These are phyloP conservation scores for Cyberlindnera xylosilytica DNA, from an alignment of 805 yeast genomes.

Conservation along the genomic window DNA sequence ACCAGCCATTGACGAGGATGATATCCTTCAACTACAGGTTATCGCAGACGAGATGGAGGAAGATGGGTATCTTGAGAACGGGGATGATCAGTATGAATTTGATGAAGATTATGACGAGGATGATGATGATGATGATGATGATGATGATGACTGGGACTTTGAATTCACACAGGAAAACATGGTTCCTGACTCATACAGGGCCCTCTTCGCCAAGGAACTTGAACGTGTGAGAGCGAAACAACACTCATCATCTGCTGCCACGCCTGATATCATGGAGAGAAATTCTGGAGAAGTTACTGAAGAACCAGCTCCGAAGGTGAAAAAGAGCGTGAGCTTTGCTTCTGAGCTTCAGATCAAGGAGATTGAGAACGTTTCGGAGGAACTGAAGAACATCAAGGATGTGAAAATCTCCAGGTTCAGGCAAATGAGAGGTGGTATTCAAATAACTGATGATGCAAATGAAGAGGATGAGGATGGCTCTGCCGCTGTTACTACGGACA, in stretches of 20 bases:
- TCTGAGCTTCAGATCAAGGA: conserved; percentile 52
- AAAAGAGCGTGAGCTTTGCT: conserved; percentile 55
- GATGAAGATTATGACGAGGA: conserved; percentile 31
- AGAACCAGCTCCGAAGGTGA: conserved; percentile 10
- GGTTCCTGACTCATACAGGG: conserved; percentile 22
- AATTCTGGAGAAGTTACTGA: too few relatives aligned
- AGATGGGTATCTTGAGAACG: conserved; percentile 29
- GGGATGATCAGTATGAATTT: conserved; percentile 24
- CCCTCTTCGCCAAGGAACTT: conserved; percentile 22
- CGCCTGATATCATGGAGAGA: too few relatives aligned
- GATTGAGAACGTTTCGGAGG: conserved; percentile 53
- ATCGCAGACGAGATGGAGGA: conserved; percentile 47
- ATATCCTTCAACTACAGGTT: conserved; percentile 50
- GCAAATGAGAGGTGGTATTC: conserved; percentile 9
- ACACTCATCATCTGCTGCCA: background rate
- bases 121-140: conserved; percentile 33
- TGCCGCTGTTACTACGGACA: conserved; percentile 4
- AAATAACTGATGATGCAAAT: background rate
- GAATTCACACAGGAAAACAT: conserved; percentile 8
- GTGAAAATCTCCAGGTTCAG: conserved; percentile 23
- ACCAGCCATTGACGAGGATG: conserved; percentile 39
- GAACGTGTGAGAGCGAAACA: conserved; percentile 19
- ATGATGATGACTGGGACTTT: conserved; percentile 24
- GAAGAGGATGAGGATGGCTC: background rate
- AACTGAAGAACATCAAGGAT: conserved; percentile 32